Base-by-base conservation (phyloP, 306 rosid species). In the Rosa lucieae region DNA sequence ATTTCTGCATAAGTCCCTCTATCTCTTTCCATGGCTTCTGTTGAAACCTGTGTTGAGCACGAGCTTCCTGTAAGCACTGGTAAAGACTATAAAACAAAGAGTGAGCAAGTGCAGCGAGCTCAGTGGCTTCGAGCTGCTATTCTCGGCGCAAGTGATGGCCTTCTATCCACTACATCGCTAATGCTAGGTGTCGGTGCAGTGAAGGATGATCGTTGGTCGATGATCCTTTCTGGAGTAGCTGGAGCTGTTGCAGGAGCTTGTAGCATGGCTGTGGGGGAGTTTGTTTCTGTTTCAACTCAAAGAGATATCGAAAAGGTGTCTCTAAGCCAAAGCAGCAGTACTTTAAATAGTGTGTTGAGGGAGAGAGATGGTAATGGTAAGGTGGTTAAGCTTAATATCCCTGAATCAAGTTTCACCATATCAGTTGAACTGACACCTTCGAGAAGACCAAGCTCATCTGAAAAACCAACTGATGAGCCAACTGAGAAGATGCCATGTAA, bases 181-280 rank as follows among this genome's bases (percentile, higher is more conserved):
- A 55, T 78, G 81, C 81, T 78, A 44, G 76, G 81, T 70, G 75
- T 70, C 2, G 81, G 81, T 6, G 76, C 70, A 29, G 76, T 32
- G 68, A 69, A 67, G 8, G 74, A 67, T 23, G 80, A 67, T 37
- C 80, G 74, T 44, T 13, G 74, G 77, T 52, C 70, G 3, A 77
- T 77, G 69, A 32, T 77, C 42, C 29, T 82, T 15, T 62, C 74
- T 0, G 78, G 85, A 39, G 15, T 72, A 56, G 82, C 81, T 2
- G 78, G 81, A 11, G 78, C 78, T 46, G 17, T 82, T 15, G 82
- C 78, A 3, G 78, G 85, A n/a, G 78, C 82, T 20, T 77, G 78
- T 32, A 82, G 81, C 82, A 77, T 82, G 82, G 82, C 85, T 4
- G 78, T 72, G 21, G 82, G 85, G 17, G 82, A 82, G 65, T 77